Conservation (phyloP, 108 stramenopile genomes). For the Cylindrotheca fusiformis region DNA sequence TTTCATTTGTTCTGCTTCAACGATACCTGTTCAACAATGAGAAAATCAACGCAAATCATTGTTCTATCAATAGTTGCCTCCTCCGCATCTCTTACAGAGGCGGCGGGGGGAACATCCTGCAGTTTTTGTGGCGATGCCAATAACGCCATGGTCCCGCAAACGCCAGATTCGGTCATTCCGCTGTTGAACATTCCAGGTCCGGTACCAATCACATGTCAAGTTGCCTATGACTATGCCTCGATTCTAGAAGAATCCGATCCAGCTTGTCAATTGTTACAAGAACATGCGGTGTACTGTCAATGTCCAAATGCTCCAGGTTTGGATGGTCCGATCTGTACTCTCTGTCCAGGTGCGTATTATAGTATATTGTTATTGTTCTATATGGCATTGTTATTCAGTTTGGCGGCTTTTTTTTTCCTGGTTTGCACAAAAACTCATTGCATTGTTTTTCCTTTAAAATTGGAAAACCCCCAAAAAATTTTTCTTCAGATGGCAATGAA, state of each 20-base stretch:
- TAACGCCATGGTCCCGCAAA: background rate
- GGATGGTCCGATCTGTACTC: too few relatives aligned
- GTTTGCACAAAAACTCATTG: background rate
- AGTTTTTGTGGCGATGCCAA: constrained; percentile 14
- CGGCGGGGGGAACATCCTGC: constrained; percentile 15
- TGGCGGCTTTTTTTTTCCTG: too few relatives aligned
- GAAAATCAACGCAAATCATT: too few relatives aligned
- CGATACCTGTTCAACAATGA: too few relatives aligned
- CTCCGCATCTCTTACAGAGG: background rate
- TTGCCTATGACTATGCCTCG: constrained; percentile 4
- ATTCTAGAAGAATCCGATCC: constrained; percentile 4
- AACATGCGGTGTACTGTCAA: constrained; percentile 15
- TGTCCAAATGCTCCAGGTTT: constrained; percentile 16
- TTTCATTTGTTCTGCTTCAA: too few relatives aligned
- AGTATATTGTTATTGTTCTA: too few relatives aligned
- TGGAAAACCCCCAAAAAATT: background rate
- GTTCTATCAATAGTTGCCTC: too few relatives aligned
- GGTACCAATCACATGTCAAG: constrained; percentile 13
- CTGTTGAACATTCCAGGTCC: constrained; percentile 4
- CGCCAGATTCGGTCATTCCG: constrained; percentile 9
- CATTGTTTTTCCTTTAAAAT: constrained; percentile 5
- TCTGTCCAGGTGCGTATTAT: too few relatives aligned
- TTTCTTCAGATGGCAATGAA: too few relatives aligned
- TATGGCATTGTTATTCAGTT: too few relatives aligned
- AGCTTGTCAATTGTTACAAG: constrained; percentile 6